Evolutionary conservation across 2,329 filamentous ascomycete species (phyloP).

Genomic region (Alternaria sp.): DNA sequence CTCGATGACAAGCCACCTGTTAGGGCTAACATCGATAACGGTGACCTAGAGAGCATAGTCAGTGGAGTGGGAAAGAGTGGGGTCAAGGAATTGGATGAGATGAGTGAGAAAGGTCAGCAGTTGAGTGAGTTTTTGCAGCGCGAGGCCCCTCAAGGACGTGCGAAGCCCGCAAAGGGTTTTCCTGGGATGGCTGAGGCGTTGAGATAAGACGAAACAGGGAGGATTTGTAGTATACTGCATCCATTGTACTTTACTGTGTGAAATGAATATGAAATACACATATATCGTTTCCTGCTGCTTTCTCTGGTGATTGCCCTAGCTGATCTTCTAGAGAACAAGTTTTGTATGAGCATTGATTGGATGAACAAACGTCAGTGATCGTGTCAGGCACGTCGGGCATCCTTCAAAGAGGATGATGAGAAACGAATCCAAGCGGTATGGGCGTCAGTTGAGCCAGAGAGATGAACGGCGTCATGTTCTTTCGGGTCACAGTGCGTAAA

Average conservation of each 20-base stretch:
- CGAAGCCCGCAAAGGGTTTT: constrained; percentile 2
- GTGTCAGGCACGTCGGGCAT: too few relatives aligned
- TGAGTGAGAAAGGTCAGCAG: constrained; percentile 28
- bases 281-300: background rate
- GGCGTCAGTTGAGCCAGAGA: too few relatives aligned
- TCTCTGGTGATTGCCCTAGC: background rate
- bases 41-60: constrained; percentile 21
- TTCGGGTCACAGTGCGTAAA: too few relatives aligned
- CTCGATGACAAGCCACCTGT: constrained; percentile 38
- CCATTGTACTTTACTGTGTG: constrained; percentile 12
- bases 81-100: constrained; percentile 31
- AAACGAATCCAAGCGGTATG: too few relatives aligned
- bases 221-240: background rate
- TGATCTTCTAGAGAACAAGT: background rate
- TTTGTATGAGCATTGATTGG: background rate
- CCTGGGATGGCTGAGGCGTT: constrained; percentile 15
- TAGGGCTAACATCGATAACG: constrained; percentile 12
- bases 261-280: background rate
- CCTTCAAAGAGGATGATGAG: too few relatives aligned
- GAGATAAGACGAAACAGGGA: constrained; percentile 3
- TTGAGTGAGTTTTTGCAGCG: constrained; percentile 23
- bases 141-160: constrained; percentile 8
- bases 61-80: constrained; percentile 21
- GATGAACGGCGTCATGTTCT: too few relatives aligned
- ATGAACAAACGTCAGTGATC: background rate